A percentile compares a stretch with the other conserved stretches of the same genome.
phyloP scores from a whole-genome alignment of 352 stramenopile species.

The Aphanomyces invadans region DNA sequence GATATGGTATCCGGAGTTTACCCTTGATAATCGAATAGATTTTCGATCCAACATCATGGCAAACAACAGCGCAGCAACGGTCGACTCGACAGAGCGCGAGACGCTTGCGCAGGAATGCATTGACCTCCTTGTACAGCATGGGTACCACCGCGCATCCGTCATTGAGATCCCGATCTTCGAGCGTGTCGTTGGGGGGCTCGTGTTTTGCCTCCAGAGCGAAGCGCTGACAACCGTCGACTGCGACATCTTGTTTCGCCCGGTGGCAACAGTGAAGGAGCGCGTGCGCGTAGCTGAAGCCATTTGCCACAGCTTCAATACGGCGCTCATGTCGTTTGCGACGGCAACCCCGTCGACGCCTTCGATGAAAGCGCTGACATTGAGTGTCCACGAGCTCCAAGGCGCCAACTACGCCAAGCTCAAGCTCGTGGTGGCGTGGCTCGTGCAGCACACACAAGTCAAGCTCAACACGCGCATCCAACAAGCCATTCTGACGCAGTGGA shows the following conservation, averaged over 20 bases:
- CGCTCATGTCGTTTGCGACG: conserved; percentile 4
- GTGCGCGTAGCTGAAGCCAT: conserved; percentile 19
- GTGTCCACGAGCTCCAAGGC: conserved; percentile 18
- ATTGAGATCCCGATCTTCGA: conserved; percentile 16
- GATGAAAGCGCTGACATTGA: conserved; percentile 3
- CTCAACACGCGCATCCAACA: conserved; percentile 7
- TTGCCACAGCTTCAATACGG: conserved; percentile 19
- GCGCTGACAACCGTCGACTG: conserved; percentile 14
- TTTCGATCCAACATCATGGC: conserved; percentile 5
- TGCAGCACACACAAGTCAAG: conserved; percentile 21
- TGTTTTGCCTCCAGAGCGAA: conserved; percentile 19
- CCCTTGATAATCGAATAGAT: background rate
- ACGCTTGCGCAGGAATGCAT: conserved; percentile 11
- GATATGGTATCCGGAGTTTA: background rate
- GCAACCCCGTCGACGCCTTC: background rate
- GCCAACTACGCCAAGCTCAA: conserved; percentile 21
- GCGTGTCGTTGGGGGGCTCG: conserved; percentile 9
- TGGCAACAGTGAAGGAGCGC: conserved; percentile 15
- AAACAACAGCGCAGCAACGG: background rate
- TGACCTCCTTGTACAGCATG: conserved; percentile 10
- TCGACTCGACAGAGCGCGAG: background rate
- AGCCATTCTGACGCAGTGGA: conserved; percentile 13
- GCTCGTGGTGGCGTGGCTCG: conserved; percentile 14
- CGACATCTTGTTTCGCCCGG: conserved; percentile 18
- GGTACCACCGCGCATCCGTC: conserved; percentile 9